Percentiles rank a stretch among this genome's conserved stretches.
Conservation (phyloP, 2,329 filamentous ascomycete genomes). For the Plectosphaerella sp. region DNA sequence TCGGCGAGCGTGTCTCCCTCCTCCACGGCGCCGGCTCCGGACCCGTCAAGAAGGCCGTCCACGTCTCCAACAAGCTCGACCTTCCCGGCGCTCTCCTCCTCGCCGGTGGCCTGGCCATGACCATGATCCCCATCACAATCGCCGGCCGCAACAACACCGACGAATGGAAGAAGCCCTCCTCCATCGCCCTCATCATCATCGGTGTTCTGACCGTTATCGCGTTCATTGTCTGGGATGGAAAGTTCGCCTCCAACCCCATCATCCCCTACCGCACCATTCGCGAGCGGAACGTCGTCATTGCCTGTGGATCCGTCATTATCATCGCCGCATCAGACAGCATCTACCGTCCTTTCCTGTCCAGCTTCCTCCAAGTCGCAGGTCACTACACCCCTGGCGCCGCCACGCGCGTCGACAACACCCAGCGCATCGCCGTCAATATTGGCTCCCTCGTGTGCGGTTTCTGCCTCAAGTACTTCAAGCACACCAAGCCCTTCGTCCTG, state of each 20-base stretch:
- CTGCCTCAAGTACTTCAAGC: constrained; percentile 29
- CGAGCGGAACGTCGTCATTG: constrained; percentile 32
- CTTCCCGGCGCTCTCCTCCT: constrained; percentile 26
- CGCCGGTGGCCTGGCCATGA: constrained; percentile 24
- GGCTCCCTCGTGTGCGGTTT: constrained; percentile 26
- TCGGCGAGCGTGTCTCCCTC: constrained; percentile 2
- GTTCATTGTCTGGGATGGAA: constrained; percentile 30
- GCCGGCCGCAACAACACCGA: constrained; percentile 27
- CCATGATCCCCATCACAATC: constrained; percentile 30
- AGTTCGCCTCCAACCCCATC: constrained; percentile 29
- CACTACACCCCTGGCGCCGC: constrained; percentile 27
- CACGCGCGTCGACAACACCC: constrained; percentile 28
- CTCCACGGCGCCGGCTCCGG: background rate
- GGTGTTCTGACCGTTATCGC: constrained; percentile 17
- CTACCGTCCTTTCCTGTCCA: constrained; percentile 34
- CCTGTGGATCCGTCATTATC: constrained; percentile 17
- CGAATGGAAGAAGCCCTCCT: constrained; percentile 23
- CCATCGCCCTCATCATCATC: constrained; percentile 30
- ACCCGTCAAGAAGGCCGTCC: background rate
- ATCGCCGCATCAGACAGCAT: constrained; percentile 29
- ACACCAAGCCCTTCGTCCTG: constrained; percentile 25
- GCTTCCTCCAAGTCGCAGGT: constrained; percentile 32
- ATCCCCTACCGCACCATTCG: constrained; percentile 30
- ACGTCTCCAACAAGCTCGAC: constrained; percentile 21
- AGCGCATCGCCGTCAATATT: constrained; percentile 30